phyloP scores from a whole-genome alignment of 1,284 basidiomycete species.

The Vanrija pseudolonga region DNA sequence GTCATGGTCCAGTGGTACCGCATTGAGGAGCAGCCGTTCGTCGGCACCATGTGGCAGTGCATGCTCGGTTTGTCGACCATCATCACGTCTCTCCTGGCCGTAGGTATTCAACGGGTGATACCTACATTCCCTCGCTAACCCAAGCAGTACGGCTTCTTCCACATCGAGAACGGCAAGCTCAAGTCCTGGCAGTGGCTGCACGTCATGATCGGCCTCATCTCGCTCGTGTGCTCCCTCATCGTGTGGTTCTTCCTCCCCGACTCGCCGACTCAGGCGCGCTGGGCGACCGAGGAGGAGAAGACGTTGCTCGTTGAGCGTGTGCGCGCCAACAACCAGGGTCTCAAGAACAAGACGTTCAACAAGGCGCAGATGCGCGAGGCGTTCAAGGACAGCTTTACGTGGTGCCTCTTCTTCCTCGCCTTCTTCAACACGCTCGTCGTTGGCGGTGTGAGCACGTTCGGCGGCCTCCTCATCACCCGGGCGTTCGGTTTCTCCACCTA shows the following conservation, averaged over 20 bases:
- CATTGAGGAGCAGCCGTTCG: slow-evolving; percentile 14
- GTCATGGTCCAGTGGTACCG: slow-evolving; percentile 23
- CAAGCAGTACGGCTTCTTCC: slow-evolving; percentile 26
- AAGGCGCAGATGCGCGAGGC: not conserved
- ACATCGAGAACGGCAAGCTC: slow-evolving; percentile 13
- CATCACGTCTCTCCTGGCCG: slow-evolving; percentile 9
- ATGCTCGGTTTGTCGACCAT: slow-evolving; percentile 13
- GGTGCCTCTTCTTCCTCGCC: slow-evolving; percentile 3
- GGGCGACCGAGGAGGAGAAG: slow-evolving; percentile 28
- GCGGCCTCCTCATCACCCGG: slow-evolving; percentile 17
- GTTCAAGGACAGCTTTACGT: not conserved
- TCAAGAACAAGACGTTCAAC: slow-evolving; percentile 20
- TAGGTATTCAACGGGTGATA: too few relatives aligned
- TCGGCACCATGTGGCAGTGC: slow-evolving; percentile 20
- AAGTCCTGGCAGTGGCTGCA: slow-evolving; percentile 29
- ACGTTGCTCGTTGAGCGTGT: slow-evolving; percentile 31
- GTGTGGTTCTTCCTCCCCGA: slow-evolving; percentile 29
- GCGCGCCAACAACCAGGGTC: slow-evolving; percentile 32
- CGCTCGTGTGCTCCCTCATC: not conserved
- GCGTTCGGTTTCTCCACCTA: slow-evolving; percentile 24
- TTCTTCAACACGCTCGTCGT: slow-evolving; percentile 15
- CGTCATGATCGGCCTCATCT: slow-evolving; percentile 23
- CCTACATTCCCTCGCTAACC: not conserved
- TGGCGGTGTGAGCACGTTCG: slow-evolving; percentile 18
- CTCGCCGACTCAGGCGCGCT: slow-evolving; percentile 23